These are phyloP conservation scores for Trapa incisa DNA, from an alignment of 345 rosid genomes.

Conservation along the genomic window DNA sequence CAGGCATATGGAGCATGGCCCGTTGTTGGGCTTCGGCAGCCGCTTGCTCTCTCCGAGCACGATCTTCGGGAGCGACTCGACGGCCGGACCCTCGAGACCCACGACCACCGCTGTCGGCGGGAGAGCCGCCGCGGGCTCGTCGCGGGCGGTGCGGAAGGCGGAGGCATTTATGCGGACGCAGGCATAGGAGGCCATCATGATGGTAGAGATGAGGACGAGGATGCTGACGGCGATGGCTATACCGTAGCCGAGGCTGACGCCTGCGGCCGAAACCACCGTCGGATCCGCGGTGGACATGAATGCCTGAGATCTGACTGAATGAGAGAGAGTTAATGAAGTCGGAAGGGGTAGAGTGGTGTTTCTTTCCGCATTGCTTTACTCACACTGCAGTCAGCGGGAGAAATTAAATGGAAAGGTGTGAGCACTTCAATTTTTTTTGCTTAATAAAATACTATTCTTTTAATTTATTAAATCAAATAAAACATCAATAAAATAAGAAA, in stretches of 20 bases:
- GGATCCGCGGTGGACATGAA: constrained; percentile 37
- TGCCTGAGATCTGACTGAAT: background rate
- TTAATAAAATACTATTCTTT: no score
- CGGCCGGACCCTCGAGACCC: constrained; percentile 29
- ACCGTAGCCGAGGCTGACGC: constrained; percentile 69
- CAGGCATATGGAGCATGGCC: constrained; percentile 58
- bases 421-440: no score
- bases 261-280: constrained; percentile 26
- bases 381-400: background rate
- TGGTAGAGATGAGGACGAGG: constrained; percentile 58
- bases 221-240: constrained; percentile 73
- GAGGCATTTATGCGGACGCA: constrained; percentile 42
- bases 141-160: background rate
- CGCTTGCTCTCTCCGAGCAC: constrained; percentile 51
- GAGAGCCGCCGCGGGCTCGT: background rate
- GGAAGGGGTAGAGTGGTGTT: background rate
- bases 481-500: no score
- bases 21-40: constrained; percentile 44
- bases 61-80: constrained; percentile 45
- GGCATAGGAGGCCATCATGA: constrained; percentile 64
- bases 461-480: no score
- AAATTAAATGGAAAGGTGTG: background rate
- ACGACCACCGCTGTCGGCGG: constrained; percentile 7
- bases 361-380: background rate
- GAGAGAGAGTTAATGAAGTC: background rate